phyloP scores from a whole-genome alignment of 345 rosid species.

The Cochlearia excelsa region DNA sequence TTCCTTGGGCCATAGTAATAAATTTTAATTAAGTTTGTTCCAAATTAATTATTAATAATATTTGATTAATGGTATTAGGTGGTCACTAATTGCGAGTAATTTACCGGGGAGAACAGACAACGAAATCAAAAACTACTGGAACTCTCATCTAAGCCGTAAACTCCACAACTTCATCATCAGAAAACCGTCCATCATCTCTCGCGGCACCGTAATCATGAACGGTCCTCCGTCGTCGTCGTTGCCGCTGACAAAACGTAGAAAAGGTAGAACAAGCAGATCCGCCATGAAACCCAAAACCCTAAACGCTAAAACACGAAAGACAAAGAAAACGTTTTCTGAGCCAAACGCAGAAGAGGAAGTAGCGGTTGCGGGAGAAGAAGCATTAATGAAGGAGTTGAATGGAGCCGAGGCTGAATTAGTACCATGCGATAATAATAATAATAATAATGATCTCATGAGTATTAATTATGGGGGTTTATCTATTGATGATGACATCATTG shows the following conservation, averaged over 20 bases:
- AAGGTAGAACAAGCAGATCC: conserved; percentile 33
- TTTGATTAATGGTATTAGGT: conserved; percentile 39
- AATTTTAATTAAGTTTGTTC: background rate
- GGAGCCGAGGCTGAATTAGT: conserved; percentile 6
- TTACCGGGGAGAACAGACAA: conserved; percentile 81
- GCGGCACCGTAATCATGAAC: conserved; percentile 24
- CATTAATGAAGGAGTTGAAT: conserved; percentile 14
- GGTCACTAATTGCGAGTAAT: conserved; percentile 69
- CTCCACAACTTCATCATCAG: conserved; percentile 43
- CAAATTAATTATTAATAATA: background rate
- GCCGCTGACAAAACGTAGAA: conserved; percentile 27
- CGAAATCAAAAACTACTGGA: conserved; percentile 79
- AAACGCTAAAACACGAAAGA: conserved; percentile 12
- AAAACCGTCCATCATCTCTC: conserved; percentile 17
- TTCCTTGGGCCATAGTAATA: no score
- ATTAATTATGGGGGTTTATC: conserved; percentile 24
- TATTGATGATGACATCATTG: conserved; percentile 34
- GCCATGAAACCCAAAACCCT: conserved; percentile 34
- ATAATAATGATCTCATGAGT: conserved; percentile 10
- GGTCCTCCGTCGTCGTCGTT: conserved; percentile 4
- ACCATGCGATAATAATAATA: background rate
- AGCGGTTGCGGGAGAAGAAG: conserved; percentile 15
- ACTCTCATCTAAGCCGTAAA: conserved; percentile 64
- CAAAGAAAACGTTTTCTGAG: conserved; percentile 24
- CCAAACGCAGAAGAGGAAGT: conserved; percentile 10